phyloP scores from a whole-genome alignment of 2,329 filamentous ascomycete species.

The Paecilomyces sp. region DNA sequence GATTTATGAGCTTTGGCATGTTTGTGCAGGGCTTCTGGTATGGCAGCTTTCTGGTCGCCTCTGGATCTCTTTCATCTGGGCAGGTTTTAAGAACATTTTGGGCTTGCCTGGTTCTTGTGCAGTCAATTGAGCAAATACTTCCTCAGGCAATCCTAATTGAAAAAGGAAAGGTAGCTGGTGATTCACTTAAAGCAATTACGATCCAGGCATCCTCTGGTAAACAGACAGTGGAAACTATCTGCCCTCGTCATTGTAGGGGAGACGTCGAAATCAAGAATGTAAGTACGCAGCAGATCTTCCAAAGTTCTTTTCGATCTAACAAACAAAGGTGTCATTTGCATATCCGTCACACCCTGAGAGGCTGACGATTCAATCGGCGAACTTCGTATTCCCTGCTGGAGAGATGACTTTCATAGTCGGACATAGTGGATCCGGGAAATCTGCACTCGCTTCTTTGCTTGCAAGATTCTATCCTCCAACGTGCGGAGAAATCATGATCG shows the following conservation, averaged over 20 bases:
- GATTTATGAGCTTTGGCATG: slow-evolving; percentile 67
- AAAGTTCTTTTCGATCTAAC: slow-evolving; percentile 5
- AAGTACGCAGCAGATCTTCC: slow-evolving; percentile 10
- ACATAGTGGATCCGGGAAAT: slow-evolving; percentile 85
- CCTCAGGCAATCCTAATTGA: slow-evolving; percentile 71
- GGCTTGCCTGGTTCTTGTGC: slow-evolving; percentile 67
- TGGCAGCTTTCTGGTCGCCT: slow-evolving; percentile 61
- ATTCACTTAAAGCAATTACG: slow-evolving; percentile 49
- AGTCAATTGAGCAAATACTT: slow-evolving; percentile 65
- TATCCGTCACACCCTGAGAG: slow-evolving; percentile 66
- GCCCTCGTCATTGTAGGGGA: slow-evolving; percentile 48
- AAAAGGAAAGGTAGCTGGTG: slow-evolving; percentile 70
- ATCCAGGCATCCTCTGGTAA: slow-evolving; percentile 14
- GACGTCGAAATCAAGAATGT: slow-evolving; percentile 65
- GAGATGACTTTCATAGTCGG: slow-evolving; percentile 77
- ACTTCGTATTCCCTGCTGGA: slow-evolving; percentile 64
- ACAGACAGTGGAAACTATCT: slow-evolving; percentile 21
- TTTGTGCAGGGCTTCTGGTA: slow-evolving; percentile 92
- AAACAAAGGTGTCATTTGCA: slow-evolving; percentile 63
- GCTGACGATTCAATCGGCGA: slow-evolving; percentile 53
- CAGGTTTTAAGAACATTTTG: slow-evolving; percentile 80
- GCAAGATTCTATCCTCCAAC: slow-evolving; percentile 66
- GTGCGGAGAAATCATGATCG: slow-evolving; percentile 61
- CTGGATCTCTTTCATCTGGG: slow-evolving; percentile 53
- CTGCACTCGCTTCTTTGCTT: slow-evolving; percentile 74